Conservation (phyloP, 441 rosid species). For the Populus hybrid region DNA sequence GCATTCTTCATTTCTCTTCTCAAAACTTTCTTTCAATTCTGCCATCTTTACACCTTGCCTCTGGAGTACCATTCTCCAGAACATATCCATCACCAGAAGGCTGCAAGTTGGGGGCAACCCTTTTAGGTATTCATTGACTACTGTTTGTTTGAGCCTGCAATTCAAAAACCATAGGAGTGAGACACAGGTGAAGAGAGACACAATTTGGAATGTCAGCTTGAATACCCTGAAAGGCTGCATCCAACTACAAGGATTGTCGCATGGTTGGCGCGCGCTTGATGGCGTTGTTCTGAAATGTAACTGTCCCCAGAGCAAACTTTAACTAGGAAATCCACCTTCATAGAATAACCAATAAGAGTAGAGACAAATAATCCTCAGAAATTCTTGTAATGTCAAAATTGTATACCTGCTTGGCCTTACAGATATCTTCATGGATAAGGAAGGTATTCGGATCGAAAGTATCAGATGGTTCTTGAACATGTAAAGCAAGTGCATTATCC, state of each 20-base stretch:
- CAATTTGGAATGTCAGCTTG: background rate
- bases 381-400: too few relatives aligned
- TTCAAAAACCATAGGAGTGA: background rate
- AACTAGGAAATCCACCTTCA: conserved; percentile 40
- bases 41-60: too few relatives aligned
- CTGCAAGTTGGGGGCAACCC: conserved; percentile 39
- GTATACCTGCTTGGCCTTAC: too few relatives aligned
- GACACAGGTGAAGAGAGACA: background rate
- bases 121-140: conserved; percentile 22
- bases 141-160: conserved; percentile 35
- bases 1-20: too few relatives aligned
- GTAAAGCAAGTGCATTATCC: too few relatives aligned
- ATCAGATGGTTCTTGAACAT: too few relatives aligned
- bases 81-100: conserved; percentile 30
- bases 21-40: too few relatives aligned
- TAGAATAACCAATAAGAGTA: too few relatives aligned
- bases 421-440: too few relatives aligned
- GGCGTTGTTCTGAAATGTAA: conserved; percentile 27
- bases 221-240: conserved; percentile 33
- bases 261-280: conserved; percentile 32
- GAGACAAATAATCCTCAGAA: too few relatives aligned
- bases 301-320: conserved; percentile 33
- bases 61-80: conserved; percentile 27
- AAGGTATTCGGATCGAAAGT: too few relatives aligned
- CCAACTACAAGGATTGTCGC: conserved; percentile 41